Base-by-base conservation (phyloP, 495 filamentous ascomycete species). In the Podospora appendiculata region DNA sequence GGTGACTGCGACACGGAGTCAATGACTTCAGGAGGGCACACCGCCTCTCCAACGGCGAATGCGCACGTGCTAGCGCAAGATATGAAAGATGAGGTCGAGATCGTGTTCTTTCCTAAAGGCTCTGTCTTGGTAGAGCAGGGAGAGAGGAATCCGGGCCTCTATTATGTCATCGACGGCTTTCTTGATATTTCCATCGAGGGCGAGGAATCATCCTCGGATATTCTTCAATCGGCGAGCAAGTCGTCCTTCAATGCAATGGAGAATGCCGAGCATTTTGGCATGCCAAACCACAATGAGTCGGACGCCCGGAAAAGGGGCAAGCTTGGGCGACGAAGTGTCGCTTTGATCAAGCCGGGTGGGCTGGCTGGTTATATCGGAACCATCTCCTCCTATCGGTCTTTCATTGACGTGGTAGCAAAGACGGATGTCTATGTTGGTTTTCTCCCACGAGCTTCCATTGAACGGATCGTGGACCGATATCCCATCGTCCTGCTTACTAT, bases 351-450 rank as follows among this genome's bases (percentile, higher is more conserved):
- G 62, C 94, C 93, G 1, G 93, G 93, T 39, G 92, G 90, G 0
- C 81, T 98, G 34, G 93, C 93, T 36, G 94, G 93, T 1, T 98
- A 98, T 59, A 80, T 96, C 19, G 90, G 93, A 6, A 89, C 88
- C 0, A 84, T 97, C 17, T 95, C 93, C 1, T 95, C 92, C 0
- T 93, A 95, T 61, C 79, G 93, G 32, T 97, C 94, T 0, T 95
- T 97, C 64, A 90, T 95, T 18, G 93, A 97, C 61, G 90, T 98
- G 8, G 85, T 91, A 36, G 93, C 93, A 8, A 96, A 96, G 72
- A 97, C 94, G 2, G 94, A 98, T 71, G 93, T 97, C 32, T 97
- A 96, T 63, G 94, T 97, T 34, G 93, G 93, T 13, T 98, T 98
- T 60, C 78, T 98, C 6, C 91, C 93, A 0, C 76, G 90, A 41